phyloP scores from a whole-genome alignment of 2,329 filamentous ascomycete genomes.

The Ophiognomonia clavigignenti-juglandacearum region DNA sequence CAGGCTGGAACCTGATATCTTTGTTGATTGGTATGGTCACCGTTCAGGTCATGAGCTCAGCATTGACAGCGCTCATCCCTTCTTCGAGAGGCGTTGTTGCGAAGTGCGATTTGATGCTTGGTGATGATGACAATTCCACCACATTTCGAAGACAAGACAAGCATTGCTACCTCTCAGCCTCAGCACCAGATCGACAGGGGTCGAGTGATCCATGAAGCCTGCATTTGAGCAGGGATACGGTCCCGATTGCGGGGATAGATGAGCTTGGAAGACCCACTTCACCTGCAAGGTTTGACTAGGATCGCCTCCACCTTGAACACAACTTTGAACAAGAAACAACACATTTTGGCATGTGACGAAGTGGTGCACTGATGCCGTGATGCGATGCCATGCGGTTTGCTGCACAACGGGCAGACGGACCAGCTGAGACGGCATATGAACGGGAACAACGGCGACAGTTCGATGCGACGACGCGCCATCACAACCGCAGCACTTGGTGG shows the following conservation, averaged over 20 bases:
- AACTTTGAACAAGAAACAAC: background rate
- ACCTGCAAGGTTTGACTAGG: background rate
- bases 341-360: slow-evolving; percentile 7
- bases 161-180: too few species aligned
- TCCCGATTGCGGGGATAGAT: background rate
- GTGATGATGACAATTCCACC: too few species aligned
- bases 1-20: background rate
- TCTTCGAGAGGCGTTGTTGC: too few species aligned
- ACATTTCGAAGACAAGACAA: too few species aligned
- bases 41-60: background rate
- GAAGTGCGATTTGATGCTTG: too few species aligned
- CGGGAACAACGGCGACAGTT: background rate
- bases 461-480: slow-evolving; percentile 9
- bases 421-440: background rate
- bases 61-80: too few species aligned
- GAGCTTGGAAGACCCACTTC: background rate
- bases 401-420: background rate
- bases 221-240: background rate
- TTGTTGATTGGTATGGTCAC: background rate
- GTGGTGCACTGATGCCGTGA: too few species aligned
- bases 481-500: background rate
- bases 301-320: background rate
- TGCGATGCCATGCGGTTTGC: too few species aligned
- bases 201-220: background rate
- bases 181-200: background rate